These are phyloP conservation scores for Aureobasidium sp. DNA, from an alignment of 2,329 filamentous ascomycete genomes.

Conservation along the genomic window DNA sequence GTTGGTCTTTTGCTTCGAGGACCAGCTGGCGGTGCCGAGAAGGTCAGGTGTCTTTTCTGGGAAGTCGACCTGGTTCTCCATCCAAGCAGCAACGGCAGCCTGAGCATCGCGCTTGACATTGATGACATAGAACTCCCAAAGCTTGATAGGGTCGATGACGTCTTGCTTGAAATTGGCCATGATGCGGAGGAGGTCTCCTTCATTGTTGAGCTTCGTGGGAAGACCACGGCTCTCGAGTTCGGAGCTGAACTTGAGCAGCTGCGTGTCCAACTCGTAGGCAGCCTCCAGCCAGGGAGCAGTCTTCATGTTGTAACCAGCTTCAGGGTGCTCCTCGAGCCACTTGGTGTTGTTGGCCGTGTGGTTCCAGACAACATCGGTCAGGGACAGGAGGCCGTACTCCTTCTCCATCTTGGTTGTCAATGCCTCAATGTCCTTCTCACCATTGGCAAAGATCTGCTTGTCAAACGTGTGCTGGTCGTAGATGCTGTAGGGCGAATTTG, in stretches of 20 bases:
- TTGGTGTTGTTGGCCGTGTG: slow-evolving; percentile 93
- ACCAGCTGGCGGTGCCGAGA: slow-evolving; percentile 47
- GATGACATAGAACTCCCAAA: slow-evolving; percentile 92
- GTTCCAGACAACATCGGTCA: slow-evolving; percentile 97
- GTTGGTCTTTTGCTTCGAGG: slow-evolving; percentile 52
- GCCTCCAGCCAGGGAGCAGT: slow-evolving; percentile 70
- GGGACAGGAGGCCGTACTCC: slow-evolving; percentile 73
- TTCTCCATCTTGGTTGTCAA: slow-evolving; percentile 77
- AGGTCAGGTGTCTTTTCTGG: slow-evolving; percentile 49
- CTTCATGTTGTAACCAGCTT: slow-evolving; percentile 87
- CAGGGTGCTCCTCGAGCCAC: slow-evolving; percentile 91
- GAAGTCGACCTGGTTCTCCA: slow-evolving; percentile 49
- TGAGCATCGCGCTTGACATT: slow-evolving; percentile 68
- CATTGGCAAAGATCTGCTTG: slow-evolving; percentile 69
- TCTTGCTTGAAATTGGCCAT: slow-evolving; percentile 79
- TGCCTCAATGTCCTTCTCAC: slow-evolving; percentile 71
- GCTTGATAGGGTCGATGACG: slow-evolving; percentile 66
- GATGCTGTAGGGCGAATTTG: slow-evolving; percentile 95
- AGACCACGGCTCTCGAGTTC: slow-evolving; percentile 62
- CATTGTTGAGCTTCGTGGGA: slow-evolving; percentile 63
- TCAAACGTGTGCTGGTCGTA: slow-evolving; percentile 91
- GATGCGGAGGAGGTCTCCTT: slow-evolving; percentile 68
- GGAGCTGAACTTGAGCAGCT: slow-evolving; percentile 58
- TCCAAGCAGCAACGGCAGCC: slow-evolving; percentile 66
- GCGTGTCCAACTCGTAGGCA: slow-evolving; percentile 68